These are phyloP conservation scores for Pythium vanterpoolii DNA, from an alignment of 352 stramenopile genomes.

Conservation along the genomic window DNA sequence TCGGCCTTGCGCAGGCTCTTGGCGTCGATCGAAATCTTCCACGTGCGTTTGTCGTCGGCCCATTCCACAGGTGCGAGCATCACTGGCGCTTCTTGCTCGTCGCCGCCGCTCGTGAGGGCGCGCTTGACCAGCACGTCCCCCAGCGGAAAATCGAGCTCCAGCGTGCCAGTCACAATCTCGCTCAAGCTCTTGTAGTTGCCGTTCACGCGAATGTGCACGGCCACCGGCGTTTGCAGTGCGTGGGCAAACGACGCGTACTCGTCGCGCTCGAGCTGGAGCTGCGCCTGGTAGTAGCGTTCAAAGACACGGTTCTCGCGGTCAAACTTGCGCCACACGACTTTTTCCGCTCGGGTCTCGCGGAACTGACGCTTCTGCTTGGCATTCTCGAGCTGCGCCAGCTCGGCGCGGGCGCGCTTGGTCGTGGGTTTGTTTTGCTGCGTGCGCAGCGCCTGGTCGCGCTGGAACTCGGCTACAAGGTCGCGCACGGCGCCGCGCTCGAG, in stretches of 20 bases:
- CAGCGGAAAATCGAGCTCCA: slow-evolving; percentile 74
- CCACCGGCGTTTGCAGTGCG: slow-evolving; percentile 70
- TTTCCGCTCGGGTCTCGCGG: slow-evolving; percentile 67
- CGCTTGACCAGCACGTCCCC: slow-evolving; percentile 50
- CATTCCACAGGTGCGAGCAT: slow-evolving; percentile 64
- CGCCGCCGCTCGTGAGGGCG: slow-evolving; percentile 24
- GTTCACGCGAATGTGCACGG: slow-evolving; percentile 88
- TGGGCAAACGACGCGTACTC: slow-evolving; percentile 85
- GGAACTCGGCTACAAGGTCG: slow-evolving; percentile 58
- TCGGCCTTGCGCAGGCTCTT: slow-evolving; percentile 88
- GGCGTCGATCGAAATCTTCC: slow-evolving; percentile 73
- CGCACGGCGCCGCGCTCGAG: slow-evolving; percentile 58
- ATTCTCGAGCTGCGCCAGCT: slow-evolving; percentile 52
- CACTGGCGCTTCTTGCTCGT: slow-evolving; percentile 53
- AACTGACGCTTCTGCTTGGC: slow-evolving; percentile 56
- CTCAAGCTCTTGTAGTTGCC: slow-evolving; percentile 74
- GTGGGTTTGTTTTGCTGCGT: slow-evolving; percentile 28
- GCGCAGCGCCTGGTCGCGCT: slow-evolving; percentile 25
- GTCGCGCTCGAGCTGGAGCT: slow-evolving; percentile 62
- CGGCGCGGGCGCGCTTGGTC: slow-evolving; percentile 50
- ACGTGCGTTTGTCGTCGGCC: slow-evolving; percentile 59
- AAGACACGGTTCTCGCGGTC: slow-evolving; percentile 79
- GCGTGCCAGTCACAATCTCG: slow-evolving; percentile 69
- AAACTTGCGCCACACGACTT: slow-evolving; percentile 88
- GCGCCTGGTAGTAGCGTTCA: slow-evolving; percentile 79